A percentile compares a stretch with the other conserved stretches of the same genome.
phyloP scores from a whole-genome alignment of 2,329 filamentous ascomycete genomes.

The Bipolaris bicolor region DNA sequence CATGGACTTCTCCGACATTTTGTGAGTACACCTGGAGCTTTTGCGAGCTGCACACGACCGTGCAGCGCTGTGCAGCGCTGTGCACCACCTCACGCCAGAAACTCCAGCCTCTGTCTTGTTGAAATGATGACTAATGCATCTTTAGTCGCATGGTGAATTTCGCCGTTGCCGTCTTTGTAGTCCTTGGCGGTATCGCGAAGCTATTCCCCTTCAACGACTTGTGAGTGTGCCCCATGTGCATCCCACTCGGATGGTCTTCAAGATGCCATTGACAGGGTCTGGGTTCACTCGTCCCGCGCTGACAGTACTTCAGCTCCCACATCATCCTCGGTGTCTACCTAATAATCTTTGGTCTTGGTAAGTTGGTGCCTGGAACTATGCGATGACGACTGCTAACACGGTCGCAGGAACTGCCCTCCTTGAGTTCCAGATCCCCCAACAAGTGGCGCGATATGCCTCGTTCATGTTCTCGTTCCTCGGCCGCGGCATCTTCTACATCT shows the following conservation, averaged over 20 bases:
- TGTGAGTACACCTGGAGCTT: constrained; percentile 65
- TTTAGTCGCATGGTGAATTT: constrained; percentile 92
- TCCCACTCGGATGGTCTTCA: background rate
- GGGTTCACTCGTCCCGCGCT: constrained; percentile 19
- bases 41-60: background rate
- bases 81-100: constrained; percentile 19
- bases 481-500: constrained; percentile 96
- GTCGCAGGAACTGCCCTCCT: constrained; percentile 65
- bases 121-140: constrained; percentile 17
- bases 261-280: background rate
- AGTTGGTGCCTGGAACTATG: constrained; percentile 35
- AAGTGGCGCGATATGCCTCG: constrained; percentile 89
- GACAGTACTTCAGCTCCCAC: constrained; percentile 60
- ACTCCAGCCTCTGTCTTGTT: constrained; percentile 11
- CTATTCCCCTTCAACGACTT: constrained; percentile 62
- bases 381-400: constrained; percentile 21
- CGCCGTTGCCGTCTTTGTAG: constrained; percentile 82
- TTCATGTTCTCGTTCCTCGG: constrained; percentile 98
- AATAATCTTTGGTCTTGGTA: constrained; percentile 87
- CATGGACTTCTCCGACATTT: constrained; percentile 93
- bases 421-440: constrained; percentile 94
- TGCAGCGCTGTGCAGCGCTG: constrained; percentile 25
- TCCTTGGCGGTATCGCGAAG: constrained; percentile 79
- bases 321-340: constrained; percentile 86
- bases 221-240: constrained; percentile 47